phyloP scores from a whole-genome alignment of 495 filamentous ascomycete genomes.

The Neurospora sp. region DNA sequence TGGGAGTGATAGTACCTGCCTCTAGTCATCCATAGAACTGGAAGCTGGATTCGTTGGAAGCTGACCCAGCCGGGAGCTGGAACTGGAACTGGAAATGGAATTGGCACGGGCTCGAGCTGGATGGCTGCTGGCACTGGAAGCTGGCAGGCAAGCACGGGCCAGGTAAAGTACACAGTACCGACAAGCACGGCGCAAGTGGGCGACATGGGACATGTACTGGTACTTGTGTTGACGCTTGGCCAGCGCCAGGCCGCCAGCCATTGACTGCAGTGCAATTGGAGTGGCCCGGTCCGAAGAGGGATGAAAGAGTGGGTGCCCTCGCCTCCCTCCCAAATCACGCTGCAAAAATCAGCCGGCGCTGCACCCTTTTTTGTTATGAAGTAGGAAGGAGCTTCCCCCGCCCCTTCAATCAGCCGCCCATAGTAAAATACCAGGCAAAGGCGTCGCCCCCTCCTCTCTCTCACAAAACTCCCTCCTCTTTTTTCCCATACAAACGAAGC shows the following conservation, averaged over 20 bases:
- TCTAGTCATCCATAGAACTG: background rate
- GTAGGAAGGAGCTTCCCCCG: constrained; percentile 25
- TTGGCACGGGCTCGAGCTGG: background rate
- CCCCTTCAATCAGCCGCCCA: constrained; percentile 44
- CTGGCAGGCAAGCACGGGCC: background rate
- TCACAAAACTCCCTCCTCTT: constrained; percentile 44
- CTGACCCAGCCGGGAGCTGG: background rate
- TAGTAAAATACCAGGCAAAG: constrained; percentile 50
- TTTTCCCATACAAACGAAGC: constrained; percentile 41
- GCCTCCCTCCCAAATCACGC: constrained; percentile 16
- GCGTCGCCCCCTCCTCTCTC: constrained; percentile 40
- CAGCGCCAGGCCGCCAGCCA: background rate
- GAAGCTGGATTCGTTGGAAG: background rate
- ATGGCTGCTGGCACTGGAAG: background rate
- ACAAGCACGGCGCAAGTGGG: constrained; percentile 7
- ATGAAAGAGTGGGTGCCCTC: constrained; percentile 6
- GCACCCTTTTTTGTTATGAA: constrained; percentile 28
- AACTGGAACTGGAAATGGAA: background rate
- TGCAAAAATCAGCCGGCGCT: constrained; percentile 25
- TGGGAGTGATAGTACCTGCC: background rate
- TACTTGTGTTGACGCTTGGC: constrained; percentile 4
- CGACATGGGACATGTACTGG: constrained; percentile 6
- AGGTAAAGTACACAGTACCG: constrained; percentile 13
- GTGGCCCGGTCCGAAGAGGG: constrained; percentile 4
- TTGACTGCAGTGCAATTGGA: background rate